Conservation (phyloP, 257 asterid genomes). For the Capsicum baccatum region DNA sequence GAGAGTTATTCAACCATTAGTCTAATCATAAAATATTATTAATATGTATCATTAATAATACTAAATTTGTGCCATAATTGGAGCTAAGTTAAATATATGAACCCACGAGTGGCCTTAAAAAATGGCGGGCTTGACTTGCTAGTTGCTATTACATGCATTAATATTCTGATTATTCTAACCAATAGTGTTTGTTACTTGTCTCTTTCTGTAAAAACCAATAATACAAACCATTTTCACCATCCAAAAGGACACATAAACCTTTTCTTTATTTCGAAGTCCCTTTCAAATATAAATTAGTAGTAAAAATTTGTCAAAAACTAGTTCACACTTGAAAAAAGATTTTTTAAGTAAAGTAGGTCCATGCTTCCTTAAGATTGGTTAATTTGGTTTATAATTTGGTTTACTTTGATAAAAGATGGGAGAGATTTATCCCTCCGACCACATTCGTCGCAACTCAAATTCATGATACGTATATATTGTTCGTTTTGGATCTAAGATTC, state of each 20-base stretch:
- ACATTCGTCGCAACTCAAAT: background rate
- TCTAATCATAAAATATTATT: background rate
- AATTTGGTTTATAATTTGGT: conserved; percentile 20
- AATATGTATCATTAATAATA: background rate
- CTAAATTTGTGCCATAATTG: background rate
- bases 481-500: fast-evolving
- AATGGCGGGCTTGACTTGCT: conserved; percentile 13
- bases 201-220: background rate
- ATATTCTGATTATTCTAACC: background rate
- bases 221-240: background rate
- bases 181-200: background rate
- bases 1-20: background rate
- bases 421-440: background rate
- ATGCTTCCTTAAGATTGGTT: background rate
- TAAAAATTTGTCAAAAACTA: no score
- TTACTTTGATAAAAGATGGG: background rate
- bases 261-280: conserved; percentile 25
- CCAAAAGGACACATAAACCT: background rate
- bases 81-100: background rate
- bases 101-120: conserved; percentile 20
- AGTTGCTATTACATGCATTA: background rate
- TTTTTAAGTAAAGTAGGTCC: background rate
- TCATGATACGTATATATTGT: background rate
- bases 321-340: no score
- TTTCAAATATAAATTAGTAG: background rate